Evolutionary conservation across 2,329 filamentous ascomycete species (phyloP).

Genomic region (Pyrenophora seminiperda): DNA sequence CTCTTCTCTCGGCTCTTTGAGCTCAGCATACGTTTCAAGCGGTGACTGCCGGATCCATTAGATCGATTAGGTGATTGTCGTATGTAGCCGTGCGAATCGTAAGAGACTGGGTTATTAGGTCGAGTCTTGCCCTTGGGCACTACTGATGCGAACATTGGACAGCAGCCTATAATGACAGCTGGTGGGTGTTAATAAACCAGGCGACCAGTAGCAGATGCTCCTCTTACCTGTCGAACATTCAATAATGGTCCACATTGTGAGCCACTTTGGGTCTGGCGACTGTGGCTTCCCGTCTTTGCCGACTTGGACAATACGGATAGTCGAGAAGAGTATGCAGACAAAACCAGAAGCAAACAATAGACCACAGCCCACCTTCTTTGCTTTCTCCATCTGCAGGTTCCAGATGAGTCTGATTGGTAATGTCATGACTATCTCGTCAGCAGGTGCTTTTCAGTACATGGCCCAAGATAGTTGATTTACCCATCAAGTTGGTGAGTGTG

Average conservation of each 20-base stretch:
- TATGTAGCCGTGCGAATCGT: conserved; percentile 21
- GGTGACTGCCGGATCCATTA: conserved; percentile 1
- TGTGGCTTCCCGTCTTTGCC: conserved; percentile 32
- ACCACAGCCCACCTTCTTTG: conserved; percentile 43
- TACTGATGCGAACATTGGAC: conserved; percentile 24
- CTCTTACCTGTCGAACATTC: conserved; percentile 44
- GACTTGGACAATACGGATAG: conserved; percentile 42
- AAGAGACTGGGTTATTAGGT: conserved; percentile 2
- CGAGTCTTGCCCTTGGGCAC: conserved; percentile 13
- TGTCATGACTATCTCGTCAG: conserved; percentile 41
- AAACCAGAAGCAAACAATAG: conserved; percentile 33
- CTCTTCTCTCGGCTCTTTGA: conserved; percentile 8
- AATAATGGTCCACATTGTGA: conserved; percentile 47
- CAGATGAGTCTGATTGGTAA: conserved; percentile 47
- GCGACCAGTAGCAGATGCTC: background rate
- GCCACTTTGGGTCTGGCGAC: conserved; percentile 43
- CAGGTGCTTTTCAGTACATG: too few relatives aligned
- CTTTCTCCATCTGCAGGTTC: conserved; percentile 43
- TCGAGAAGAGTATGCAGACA: conserved; percentile 34
- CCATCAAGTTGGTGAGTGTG: conserved; percentile 45
- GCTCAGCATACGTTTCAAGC: conserved; percentile 15
- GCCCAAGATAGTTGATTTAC: conserved; percentile 18
- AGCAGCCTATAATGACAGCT: conserved; percentile 37
- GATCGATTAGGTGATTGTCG: conserved; percentile 15
- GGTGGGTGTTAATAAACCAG: background rate